Evolutionary conservation across 2,329 filamentous ascomycete genomes (phyloP).

Genomic region (Thyridium curvatum): DNA sequence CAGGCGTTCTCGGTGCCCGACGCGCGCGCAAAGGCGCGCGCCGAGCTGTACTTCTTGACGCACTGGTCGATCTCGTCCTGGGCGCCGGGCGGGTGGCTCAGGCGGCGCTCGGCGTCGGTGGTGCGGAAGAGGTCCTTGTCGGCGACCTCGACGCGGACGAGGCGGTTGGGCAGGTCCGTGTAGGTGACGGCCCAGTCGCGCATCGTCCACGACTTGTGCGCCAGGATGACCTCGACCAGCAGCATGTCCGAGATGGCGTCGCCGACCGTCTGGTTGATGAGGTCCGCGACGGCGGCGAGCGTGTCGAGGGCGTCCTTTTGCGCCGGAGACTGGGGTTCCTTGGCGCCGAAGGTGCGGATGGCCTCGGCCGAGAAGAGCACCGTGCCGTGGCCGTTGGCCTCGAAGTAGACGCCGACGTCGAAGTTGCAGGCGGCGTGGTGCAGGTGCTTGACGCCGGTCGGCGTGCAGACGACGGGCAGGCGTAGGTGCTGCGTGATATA

Average conservation of each 20-base stretch:
- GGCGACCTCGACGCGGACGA: conserved; percentile 86
- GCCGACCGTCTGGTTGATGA: conserved; percentile 97
- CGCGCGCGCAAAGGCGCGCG: conserved; percentile 83
- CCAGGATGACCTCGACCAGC: conserved; percentile 90
- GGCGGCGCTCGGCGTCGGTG: conserved; percentile 83
- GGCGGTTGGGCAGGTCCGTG: conserved; percentile 85
- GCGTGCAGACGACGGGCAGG: conserved; percentile 86
- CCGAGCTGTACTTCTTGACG: conserved; percentile 86
- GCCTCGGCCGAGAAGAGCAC: conserved; percentile 88
- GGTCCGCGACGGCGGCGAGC: conserved; percentile 73
- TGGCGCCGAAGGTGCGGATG: conserved; percentile 68
- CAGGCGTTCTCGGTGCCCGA: conserved; percentile 95
- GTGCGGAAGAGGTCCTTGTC: conserved; percentile 88
- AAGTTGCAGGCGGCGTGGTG: conserved; percentile 95
- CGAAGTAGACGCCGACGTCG: conserved; percentile 96
- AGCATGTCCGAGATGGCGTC: conserved; percentile 95
- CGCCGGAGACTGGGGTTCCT: conserved; percentile 81
- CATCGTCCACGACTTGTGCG: conserved; percentile 87
- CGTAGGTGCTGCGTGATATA: conserved; percentile 85
- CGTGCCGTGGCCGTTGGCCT: conserved; percentile 96
- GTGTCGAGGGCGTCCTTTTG: conserved; percentile 86
- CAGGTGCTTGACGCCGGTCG: conserved; percentile 94
- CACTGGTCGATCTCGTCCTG: conserved; percentile 83
- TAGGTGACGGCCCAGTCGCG: conserved; percentile 93
- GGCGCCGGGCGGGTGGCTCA: conserved; percentile 70